Conservation (phyloP, 345 rosid genomes). For the Camelina laxa region DNA sequence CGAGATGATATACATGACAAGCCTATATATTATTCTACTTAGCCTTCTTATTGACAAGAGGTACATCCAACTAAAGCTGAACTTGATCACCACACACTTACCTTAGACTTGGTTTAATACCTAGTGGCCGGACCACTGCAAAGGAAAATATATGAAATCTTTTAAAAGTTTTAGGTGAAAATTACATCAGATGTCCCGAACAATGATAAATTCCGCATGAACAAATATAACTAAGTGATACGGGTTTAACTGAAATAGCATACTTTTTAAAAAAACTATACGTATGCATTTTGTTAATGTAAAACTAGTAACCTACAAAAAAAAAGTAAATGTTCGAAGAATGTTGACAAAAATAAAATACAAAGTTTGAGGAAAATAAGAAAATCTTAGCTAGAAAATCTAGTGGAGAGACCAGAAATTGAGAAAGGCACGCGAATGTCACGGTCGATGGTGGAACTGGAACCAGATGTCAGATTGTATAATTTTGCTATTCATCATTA, state of each 20-base stretch:
- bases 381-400: constrained; percentile 2
- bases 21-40: background rate
- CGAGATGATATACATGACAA: background rate
- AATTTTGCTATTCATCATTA: background rate
- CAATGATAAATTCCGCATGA: background rate
- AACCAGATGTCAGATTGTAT: background rate
- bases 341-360: background rate
- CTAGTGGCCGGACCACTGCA: background rate
- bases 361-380: background rate
- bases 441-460: background rate
- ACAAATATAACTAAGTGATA: background rate
- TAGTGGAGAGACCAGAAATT: background rate
- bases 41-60: background rate
- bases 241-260: background rate
- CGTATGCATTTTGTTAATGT: background rate
- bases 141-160: background rate
- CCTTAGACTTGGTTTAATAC: background rate
- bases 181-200: too few species aligned
- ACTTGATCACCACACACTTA: background rate
- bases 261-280: background rate
- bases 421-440: background rate
- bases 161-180: too few species aligned
- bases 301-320: background rate
- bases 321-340: background rate
- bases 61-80: background rate